phyloP scores from a whole-genome alignment of 768 basidiomycete genomes.

The Psilocybe cubensis region DNA sequence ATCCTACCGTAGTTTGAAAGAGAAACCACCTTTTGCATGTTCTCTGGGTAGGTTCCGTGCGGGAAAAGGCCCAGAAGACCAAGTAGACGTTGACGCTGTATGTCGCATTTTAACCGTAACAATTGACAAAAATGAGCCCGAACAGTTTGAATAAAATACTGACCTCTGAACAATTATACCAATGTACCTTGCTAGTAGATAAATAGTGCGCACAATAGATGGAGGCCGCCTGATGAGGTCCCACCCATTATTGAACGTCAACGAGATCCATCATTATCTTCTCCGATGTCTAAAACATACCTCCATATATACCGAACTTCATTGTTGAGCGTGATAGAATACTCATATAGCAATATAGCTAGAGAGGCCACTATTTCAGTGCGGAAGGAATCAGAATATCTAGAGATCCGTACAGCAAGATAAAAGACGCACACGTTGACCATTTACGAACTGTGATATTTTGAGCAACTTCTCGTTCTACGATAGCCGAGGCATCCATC shows the following conservation, averaged over 20 bases:
- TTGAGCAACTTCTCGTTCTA: neutral
- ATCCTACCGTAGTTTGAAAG: conserved; percentile 4
- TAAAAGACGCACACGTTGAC: neutral
- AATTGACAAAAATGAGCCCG: neutral
- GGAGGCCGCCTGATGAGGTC: neutral
- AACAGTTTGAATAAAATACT: neutral
- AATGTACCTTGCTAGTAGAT: neutral
- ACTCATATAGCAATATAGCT: neutral
- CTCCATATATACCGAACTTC: conserved; percentile 6
- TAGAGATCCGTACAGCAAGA: too few species aligned
- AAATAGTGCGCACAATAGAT: neutral
- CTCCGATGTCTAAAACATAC: neutral
- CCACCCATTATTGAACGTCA: neutral
- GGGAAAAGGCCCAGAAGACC: conserved; percentile 5
- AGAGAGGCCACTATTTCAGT: neutral
- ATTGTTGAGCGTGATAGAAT: neutral
- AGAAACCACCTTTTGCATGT: conserved; percentile 8
- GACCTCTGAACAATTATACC: neutral
- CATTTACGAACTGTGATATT: neutral
- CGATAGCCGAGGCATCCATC: too few species aligned
- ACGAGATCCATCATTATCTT: too few species aligned
- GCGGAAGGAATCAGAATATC: neutral
- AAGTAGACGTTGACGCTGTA: conserved; percentile 13
- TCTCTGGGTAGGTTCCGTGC: neutral
- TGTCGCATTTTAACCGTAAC: neutral